Percentiles rank a stretch among this genome's conserved stretches.
These are phyloP conservation scores for Jackrogersella minutella DNA, from an alignment of 495 filamentous ascomycete species.

Conservation along the genomic window DNA sequence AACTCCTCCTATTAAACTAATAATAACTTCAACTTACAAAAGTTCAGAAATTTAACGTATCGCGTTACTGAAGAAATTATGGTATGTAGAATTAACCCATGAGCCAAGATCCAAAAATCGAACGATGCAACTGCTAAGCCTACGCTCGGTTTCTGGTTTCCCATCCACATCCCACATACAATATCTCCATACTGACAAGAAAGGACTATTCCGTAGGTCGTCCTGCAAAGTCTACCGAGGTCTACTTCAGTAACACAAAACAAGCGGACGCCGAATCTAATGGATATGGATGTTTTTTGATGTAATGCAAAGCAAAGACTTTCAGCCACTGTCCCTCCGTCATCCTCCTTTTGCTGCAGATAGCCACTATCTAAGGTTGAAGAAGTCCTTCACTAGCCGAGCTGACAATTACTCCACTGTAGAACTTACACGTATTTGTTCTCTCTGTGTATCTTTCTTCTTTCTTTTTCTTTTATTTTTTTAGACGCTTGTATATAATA, in stretches of 20 bases:
- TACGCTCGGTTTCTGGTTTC: slow-evolving; percentile 16
- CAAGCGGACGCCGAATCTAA: too few relatives aligned
- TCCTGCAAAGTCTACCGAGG: slow-evolving; percentile 30
- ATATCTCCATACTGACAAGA: not conserved
- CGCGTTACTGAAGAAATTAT: not conserved
- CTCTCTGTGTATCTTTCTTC: not conserved
- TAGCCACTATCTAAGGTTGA: slow-evolving; percentile 1
- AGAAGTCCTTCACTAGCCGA: slow-evolving; percentile 32
- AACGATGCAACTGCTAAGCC: slow-evolving; percentile 23
- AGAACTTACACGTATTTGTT: not conserved
- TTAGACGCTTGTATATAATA: too few relatives aligned
- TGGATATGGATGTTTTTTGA: too few relatives aligned
- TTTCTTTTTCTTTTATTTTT: not conserved
- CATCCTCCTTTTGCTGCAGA: slow-evolving; percentile 26
- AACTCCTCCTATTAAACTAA: slow-evolving; percentile 32
- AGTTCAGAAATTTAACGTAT: slow-evolving; percentile 8
- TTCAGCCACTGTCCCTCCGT: slow-evolving; percentile 35
- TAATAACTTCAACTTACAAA: slow-evolving; percentile 31
- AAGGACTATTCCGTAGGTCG: slow-evolving; percentile 8
- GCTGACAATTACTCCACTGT: slow-evolving; percentile 15
- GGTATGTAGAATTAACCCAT: slow-evolving; percentile 25
- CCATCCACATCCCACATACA: slow-evolving; percentile 14
- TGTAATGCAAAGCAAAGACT: too few relatives aligned
- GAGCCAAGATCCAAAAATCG: slow-evolving; percentile 34
- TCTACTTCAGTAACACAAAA: too few relatives aligned